Percentiles rank a stretch among this genome's conserved stretches.
phyloP scores from a whole-genome alignment of 495 filamentous ascomycete genomes.

The Xeromyces bisporus region DNA sequence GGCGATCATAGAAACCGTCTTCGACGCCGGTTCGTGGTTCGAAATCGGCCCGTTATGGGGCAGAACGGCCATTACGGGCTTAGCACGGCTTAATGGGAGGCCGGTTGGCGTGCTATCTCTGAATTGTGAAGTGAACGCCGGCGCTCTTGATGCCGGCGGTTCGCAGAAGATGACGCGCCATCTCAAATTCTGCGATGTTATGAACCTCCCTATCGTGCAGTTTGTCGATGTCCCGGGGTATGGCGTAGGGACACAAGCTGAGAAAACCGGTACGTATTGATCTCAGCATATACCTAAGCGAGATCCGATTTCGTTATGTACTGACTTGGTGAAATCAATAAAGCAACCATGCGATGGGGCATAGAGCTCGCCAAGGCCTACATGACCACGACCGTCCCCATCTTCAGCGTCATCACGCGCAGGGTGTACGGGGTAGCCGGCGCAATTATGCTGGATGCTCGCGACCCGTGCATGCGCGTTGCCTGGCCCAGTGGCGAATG shows the following conservation, averaged over 20 bases:
- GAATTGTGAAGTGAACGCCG: conserved; percentile 43
- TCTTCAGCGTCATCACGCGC: conserved; percentile 42
- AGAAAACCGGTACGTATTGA: background rate
- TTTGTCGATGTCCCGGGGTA: conserved; percentile 36
- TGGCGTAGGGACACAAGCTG: conserved; percentile 1
- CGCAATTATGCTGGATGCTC: conserved; percentile 42
- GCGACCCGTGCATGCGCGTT: conserved; percentile 40
- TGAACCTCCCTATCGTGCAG: conserved; percentile 45
- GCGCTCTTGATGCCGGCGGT: conserved; percentile 41
- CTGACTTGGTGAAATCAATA: conserved; percentile 13
- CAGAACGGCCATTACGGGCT: conserved; percentile 39
- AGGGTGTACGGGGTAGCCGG: conserved; percentile 44
- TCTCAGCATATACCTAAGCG: background rate
- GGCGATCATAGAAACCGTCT: conserved; percentile 37
- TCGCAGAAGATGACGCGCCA: conserved; percentile 41
- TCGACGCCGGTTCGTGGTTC: conserved; percentile 39
- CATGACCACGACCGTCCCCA: conserved; percentile 39
- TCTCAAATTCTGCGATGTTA: conserved; percentile 45
- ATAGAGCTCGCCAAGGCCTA: conserved; percentile 41
- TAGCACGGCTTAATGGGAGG: conserved; percentile 36
- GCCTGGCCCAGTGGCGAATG: conserved; percentile 47
- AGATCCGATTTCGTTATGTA: background rate
- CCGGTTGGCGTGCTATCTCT: conserved; percentile 39
- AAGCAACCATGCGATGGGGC: conserved; percentile 46
- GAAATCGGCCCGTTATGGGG: conserved; percentile 48